Evolutionary conservation across 2,329 filamentous ascomycete genomes (phyloP).

Genomic region (Aspergillus sp.): DNA sequence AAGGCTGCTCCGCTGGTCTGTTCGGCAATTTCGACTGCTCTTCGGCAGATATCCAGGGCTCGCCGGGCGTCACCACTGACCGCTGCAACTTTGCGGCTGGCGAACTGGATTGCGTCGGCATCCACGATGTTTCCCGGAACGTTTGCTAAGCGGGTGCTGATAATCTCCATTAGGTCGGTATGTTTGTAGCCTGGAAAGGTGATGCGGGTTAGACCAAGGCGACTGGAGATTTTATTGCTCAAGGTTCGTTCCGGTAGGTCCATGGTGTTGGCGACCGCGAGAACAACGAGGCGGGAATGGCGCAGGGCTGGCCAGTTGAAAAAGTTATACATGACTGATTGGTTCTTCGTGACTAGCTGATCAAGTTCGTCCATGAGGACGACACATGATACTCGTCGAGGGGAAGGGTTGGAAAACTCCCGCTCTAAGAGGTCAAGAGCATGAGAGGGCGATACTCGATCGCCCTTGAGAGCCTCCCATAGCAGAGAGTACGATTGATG

Average conservation of each 20-base stretch:
- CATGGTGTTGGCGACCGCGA: conserved; percentile 99
- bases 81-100: conserved; percentile 92
- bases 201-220: conserved; percentile 86
- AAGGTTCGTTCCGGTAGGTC: conserved; percentile 93
- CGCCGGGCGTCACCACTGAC: conserved; percentile 93
- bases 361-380: conserved; percentile 98
- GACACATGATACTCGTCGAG: conserved; percentile 89
- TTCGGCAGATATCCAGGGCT: conserved; percentile 90
- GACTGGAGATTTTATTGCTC: conserved; percentile 97
- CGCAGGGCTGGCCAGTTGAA: conserved; percentile 97
- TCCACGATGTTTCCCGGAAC: conserved; percentile 90
- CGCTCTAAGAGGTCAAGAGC: conserved; percentile 87
- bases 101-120: conserved; percentile 92
- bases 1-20: conserved; percentile 59
- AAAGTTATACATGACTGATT: conserved; percentile 99
- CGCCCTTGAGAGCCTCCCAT: conserved; percentile 94
- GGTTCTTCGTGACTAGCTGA: conserved; percentile 95
- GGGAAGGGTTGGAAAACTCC: conserved; percentile 90
- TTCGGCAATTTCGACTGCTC: conserved; percentile 94
- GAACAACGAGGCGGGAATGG: conserved; percentile 90
- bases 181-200: conserved; percentile 98
- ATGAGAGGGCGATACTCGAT: conserved; percentile 88
- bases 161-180: conserved; percentile 95
- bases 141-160: conserved; percentile 87
- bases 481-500: conserved; percentile 94